A percentile compares a stretch with the other conserved stretches of the same genome.
These are phyloP conservation scores for Euphorbia peplus DNA, from an alignment of 345 rosid genomes.

Conservation along the genomic window DNA sequence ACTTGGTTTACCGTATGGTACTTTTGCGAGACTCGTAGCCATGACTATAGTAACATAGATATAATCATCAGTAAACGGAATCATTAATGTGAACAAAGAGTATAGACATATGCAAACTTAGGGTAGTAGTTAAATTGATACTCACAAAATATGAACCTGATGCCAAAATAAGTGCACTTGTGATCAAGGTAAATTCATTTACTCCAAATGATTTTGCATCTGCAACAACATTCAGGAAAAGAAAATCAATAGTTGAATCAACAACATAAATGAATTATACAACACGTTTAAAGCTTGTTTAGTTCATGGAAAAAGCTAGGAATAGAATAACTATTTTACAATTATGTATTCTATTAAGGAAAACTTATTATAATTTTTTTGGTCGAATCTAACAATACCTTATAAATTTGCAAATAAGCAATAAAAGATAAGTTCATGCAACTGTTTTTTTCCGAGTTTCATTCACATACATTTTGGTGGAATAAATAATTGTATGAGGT, in stretches of 20 bases:
- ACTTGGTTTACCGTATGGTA: constrained; percentile 75
- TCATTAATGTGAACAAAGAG: background rate
- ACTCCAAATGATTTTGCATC: constrained; percentile 53
- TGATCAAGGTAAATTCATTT: constrained; percentile 32
- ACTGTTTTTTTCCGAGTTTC: too few species aligned
- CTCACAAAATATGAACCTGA: constrained; percentile 59
- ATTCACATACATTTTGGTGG: too few species aligned
- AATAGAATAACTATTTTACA: background rate
- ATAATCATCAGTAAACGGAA: background rate
- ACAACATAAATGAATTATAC: background rate
- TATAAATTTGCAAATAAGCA: too few species aligned
- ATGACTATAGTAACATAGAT: background rate
- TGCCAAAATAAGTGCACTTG: constrained; percentile 42
- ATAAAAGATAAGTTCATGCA: too few species aligned
- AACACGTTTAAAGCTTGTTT: background rate
- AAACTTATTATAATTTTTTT: too few species aligned
- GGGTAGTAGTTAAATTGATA: background rate
- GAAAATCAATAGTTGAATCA: background rate
- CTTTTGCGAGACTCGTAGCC: constrained; percentile 54
- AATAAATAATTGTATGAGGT: too few species aligned
- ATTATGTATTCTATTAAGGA: too few species aligned
- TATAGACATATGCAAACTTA: background rate
- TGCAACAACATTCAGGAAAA: constrained; percentile 20
- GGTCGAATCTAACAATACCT: too few species aligned
- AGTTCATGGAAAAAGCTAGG: too few species aligned